phyloP scores from a whole-genome alignment of 2,329 filamentous ascomycete species.

The Thielaviopsis populi region DNA sequence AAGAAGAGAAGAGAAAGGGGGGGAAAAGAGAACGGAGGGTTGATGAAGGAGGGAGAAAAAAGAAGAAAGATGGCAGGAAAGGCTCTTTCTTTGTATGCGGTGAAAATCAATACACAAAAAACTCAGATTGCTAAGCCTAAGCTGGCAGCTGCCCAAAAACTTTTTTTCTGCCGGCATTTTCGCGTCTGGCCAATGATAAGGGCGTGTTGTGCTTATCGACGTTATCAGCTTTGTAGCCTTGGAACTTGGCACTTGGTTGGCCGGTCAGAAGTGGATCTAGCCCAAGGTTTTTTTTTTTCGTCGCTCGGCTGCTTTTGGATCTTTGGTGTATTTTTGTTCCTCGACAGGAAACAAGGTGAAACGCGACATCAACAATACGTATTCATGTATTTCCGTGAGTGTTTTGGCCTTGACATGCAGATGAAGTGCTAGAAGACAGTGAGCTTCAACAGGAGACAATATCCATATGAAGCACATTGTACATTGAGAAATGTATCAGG shows the following conservation, averaged over 20 bases:
- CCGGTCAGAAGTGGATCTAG: background rate
- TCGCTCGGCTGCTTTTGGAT: background rate
- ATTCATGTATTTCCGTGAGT: too few relatives aligned
- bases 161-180: conserved; percentile 15
- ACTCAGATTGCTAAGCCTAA: conserved; percentile 9
- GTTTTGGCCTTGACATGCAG: too few relatives aligned
- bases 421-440: too few relatives aligned
- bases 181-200: conserved; percentile 5
- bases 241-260: conserved; percentile 2
- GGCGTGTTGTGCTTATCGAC: conserved; percentile 5
- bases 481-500: background rate
- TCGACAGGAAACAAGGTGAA: background rate
- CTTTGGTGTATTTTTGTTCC: background rate
- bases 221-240: conserved; percentile 14
- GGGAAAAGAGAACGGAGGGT: background rate
- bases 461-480: background rate
- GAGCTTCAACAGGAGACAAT: background rate
- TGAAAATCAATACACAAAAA: conserved; percentile 8
- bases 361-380: too few relatives aligned
- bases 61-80: conserved; percentile 15
- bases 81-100: conserved; percentile 6
- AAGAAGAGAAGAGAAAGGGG: background rate
- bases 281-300: background rate
- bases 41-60: conserved; percentile 8
- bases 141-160: conserved; percentile 10